A percentile compares a stretch with the other conserved stretches of the same genome.
Conservation (phyloP, 2,329 filamentous ascomycete genomes). For the Colletotrichum costaricense region DNA sequence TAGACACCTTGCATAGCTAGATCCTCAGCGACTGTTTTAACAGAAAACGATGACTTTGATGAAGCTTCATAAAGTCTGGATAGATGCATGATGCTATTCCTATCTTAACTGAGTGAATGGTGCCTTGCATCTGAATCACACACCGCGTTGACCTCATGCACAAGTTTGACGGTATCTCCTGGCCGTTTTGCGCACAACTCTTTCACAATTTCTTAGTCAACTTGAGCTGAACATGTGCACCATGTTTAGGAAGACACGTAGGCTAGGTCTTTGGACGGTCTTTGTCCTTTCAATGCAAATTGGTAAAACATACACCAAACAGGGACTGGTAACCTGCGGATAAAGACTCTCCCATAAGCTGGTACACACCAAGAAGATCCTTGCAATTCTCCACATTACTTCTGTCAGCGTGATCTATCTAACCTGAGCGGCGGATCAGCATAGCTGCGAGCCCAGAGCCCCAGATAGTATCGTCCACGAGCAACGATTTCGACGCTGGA, state of each 20-base stretch:
- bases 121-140: no score
- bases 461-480: neutral
- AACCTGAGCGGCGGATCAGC: neutral
- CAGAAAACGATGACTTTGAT: neutral
- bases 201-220: neutral
- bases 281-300: no score
- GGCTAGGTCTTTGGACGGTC: neutral
- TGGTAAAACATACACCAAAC: neutral
- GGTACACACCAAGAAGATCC: neutral
- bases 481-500: neutral
- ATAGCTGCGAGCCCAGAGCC: neutral
- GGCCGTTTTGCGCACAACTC: neutral
- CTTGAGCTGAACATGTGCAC: neutral
- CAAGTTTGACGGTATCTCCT: no score
- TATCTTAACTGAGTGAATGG: neutral
- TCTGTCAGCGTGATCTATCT: neutral
- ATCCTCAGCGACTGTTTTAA: conserved; percentile 28
- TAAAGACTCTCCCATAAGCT: neutral
- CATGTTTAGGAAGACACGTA: no score
- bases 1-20: conserved; percentile 19
- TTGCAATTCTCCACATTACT: neutral
- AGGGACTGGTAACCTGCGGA: neutral
- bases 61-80: neutral
- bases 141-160: no score
- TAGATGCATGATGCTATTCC: no score